These are phyloP conservation scores for Quercus gilva DNA, from an alignment of 306 rosid species.

Conservation along the genomic window DNA sequence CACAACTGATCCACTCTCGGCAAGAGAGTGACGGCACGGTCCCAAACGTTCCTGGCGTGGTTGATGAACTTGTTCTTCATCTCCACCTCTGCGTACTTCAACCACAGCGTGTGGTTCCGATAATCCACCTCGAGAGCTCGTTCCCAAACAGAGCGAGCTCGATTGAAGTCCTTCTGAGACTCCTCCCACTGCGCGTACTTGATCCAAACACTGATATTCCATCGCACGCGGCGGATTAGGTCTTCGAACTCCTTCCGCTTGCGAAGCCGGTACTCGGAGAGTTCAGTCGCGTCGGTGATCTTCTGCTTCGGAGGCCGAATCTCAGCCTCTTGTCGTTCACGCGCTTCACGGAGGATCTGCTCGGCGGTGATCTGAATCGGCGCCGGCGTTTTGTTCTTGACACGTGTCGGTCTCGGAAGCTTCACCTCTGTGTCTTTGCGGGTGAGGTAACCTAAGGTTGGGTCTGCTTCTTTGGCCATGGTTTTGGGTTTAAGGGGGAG, in stretches of 20 bases:
- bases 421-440: slow-evolving; percentile 93
- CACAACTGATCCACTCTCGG: slow-evolving; percentile 90
- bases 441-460: slow-evolving; percentile 72
- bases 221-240: slow-evolving; percentile 73
- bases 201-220: slow-evolving; percentile 84
- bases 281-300: slow-evolving; percentile 76
- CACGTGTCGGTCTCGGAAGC: slow-evolving; percentile 85
- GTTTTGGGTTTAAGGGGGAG: no score
- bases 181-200: slow-evolving; percentile 94
- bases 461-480: slow-evolving; percentile 63
- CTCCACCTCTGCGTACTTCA: slow-evolving; percentile 92
- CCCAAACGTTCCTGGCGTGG: slow-evolving; percentile 62
- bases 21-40: slow-evolving; percentile 71
- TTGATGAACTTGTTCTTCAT: slow-evolving; percentile 91
- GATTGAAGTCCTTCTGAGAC: slow-evolving; percentile 83
- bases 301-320: slow-evolving; percentile 89
- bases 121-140: slow-evolving; percentile 87
- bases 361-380: slow-evolving; percentile 84
- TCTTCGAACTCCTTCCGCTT: slow-evolving; percentile 90
- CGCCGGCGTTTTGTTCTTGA: slow-evolving; percentile 89
- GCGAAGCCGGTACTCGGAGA: slow-evolving; percentile 83
- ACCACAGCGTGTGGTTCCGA: slow-evolving; percentile 87
- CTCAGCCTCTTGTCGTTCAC: slow-evolving; percentile 91
- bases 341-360: slow-evolving; percentile 88
- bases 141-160: slow-evolving; percentile 95